Percentiles rank a stretch among this genome's conserved stretches.
Conservation (phyloP, 257 asterid genomes). For the Craterostigma plantagineum region DNA sequence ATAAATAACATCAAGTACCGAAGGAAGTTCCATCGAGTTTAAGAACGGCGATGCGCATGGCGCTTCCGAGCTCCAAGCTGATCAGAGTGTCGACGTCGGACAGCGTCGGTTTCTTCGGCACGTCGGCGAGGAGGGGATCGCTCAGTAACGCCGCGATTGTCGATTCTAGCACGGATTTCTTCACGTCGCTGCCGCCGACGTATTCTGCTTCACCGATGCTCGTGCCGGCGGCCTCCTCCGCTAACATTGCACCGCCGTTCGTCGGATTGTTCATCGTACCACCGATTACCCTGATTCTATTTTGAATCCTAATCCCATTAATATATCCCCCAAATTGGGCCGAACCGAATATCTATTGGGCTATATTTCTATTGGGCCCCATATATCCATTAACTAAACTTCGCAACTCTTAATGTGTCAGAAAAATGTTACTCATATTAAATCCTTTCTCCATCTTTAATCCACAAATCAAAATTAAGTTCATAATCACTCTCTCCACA, state of each 20-base stretch:
- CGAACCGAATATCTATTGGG: too few relatives aligned
- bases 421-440: too few relatives aligned
- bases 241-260: constrained; percentile 13
- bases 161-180: constrained; percentile 52
- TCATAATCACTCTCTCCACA: too few relatives aligned
- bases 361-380: too few relatives aligned
- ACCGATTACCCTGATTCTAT: too few relatives aligned
- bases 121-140: constrained; percentile 77
- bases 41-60: constrained; percentile 68
- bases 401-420: too few relatives aligned
- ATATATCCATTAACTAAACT: too few relatives aligned
- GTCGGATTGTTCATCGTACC: constrained; percentile 10
- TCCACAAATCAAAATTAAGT: too few relatives aligned
- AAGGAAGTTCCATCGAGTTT: constrained; percentile 48
- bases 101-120: constrained; percentile 56
- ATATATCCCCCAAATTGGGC: too few relatives aligned
- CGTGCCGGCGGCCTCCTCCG: constrained; percentile 13
- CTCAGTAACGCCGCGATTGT: constrained; percentile 47
- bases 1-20: constrained; percentile 38
- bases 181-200: constrained; percentile 37
- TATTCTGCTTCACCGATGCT: constrained; percentile 14
- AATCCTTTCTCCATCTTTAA: too few relatives aligned
- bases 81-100: constrained; percentile 82
- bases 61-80: constrained; percentile 88
- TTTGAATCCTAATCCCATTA: too few relatives aligned